Percentiles rank a stretch among this genome's conserved stretches.
Evolutionary conservation across 176 grass and related monocot genomes (phyloP).

Genomic region (Metroxylon sagu): DNA sequence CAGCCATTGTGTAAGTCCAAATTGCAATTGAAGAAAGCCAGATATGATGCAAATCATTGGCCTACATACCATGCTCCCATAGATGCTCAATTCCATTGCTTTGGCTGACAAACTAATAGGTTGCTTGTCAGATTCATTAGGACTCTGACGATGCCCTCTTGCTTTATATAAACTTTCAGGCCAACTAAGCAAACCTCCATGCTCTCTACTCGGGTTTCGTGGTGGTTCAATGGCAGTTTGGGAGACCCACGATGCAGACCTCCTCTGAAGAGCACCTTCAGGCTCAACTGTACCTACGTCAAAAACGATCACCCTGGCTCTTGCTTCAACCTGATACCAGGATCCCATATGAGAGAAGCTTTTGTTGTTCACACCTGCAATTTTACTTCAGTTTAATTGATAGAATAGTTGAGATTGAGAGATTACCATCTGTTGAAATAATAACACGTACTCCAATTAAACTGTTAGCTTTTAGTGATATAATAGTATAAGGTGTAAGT

Average conservation of each 20-base stretch:
- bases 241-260: constrained; percentile 27
- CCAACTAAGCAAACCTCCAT: constrained; percentile 60
- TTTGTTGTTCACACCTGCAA: constrained; percentile 34
- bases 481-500: too few relatives aligned
- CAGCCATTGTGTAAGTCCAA: background rate
- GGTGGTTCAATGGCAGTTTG: constrained; percentile 19
- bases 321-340: constrained; percentile 68
- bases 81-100: constrained; percentile 83
- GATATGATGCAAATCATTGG: background rate
- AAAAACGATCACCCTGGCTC: constrained; percentile 63
- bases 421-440: too few relatives aligned
- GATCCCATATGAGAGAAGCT: constrained; percentile 40
- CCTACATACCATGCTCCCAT: constrained; percentile 65
- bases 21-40: background rate
- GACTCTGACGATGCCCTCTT: constrained; percentile 26
- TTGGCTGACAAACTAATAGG: constrained; percentile 44
- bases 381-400: too few relatives aligned
- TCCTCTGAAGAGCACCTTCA: constrained; percentile 30
- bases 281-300: constrained; percentile 30
- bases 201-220: constrained; percentile 52
- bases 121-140: constrained; percentile 30
- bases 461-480: too few relatives aligned
- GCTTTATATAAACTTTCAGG: constrained; percentile 58
- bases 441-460: too few relatives aligned
- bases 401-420: too few relatives aligned